Evolutionary conservation across 2,329 filamentous ascomycete species (phyloP), one percentile per base, ranked within the genome.

Genomic region (Trichophaea hybrida): DNA sequence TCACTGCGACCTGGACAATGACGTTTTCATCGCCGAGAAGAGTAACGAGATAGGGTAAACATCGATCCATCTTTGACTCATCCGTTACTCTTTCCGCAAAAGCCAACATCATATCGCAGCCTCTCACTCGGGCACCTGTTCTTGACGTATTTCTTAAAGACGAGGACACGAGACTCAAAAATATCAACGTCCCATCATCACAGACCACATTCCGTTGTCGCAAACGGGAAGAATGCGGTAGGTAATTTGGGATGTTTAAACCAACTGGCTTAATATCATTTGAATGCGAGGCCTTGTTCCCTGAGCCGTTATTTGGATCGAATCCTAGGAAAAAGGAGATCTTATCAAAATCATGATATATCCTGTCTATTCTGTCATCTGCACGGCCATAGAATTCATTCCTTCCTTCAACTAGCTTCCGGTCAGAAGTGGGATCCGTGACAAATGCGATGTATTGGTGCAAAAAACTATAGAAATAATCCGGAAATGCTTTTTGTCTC

Each of bases 361-460:
- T 84, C 48, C 89, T 82, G 68, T 97, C 88, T 69, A 98, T 97
- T 46, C 93, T 82, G 66, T 96, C 89, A 71, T 98, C 93, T 1
- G 89, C 83, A 71, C 96, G 89, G 1, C 85, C 80, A 10, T 57
- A 53, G 33, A 64, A 51, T 48, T 67, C 65, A 53, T 60, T 53
- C n/a, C 67, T 63, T 2, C 61, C 61, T 24, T 58, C 55, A 7
- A 84, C 84, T 46, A 88, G 78, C 56, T 80, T 83, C 65, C 85
- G 84, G 0, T 88, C 88, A 1, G 88, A 87, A 0, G 85, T 87
- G 0, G 90, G 86, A 70, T 97, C 89, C 3, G 93, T 97, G 63
- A 98, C 87, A 58, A 94, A 80, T 66, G 88, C 87, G 88, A 98
- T 96, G 70, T 98, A 95, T 69, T 96, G 90, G 70, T 98, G 93